Percentiles rank a stretch among this genome's conserved stretches.
Conservation (phyloP, 495 filamentous ascomycete genomes). For the Cercophora sp. region DNA sequence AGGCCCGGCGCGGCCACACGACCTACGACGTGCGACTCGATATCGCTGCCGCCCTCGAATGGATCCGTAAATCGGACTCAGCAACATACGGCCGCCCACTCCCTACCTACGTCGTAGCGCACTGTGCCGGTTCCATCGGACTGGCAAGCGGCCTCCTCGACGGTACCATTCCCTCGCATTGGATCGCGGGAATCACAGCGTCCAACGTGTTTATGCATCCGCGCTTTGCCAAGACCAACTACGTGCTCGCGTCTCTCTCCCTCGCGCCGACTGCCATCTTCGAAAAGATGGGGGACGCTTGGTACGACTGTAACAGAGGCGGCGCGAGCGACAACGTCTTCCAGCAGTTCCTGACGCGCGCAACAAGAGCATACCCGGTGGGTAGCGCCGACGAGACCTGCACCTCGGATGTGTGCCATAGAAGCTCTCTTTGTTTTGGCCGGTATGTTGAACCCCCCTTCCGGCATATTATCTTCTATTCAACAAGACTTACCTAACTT, state of each 20-base stretch:
- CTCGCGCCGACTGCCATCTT: conserved; percentile 55
- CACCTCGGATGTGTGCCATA: conserved; percentile 58
- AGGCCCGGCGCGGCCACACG: conserved; percentile 52
- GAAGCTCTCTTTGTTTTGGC: conserved; percentile 57
- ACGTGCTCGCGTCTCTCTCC: no score
- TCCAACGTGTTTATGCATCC: conserved; percentile 66
- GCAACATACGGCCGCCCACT: no score
- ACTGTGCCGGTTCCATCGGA: conserved; percentile 64
- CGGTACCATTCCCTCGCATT: conserved; percentile 54
- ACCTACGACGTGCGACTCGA: conserved; percentile 62
- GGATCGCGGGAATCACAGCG: conserved; percentile 58
- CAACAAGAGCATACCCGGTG: no score
- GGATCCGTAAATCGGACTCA: conserved; percentile 40
- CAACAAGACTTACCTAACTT: no score
- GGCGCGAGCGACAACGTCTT: no score
- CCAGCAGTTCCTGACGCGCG: no score
- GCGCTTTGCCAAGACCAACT: no score
- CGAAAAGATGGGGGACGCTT: conserved; percentile 49
- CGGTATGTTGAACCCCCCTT: no score
- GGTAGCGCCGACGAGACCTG: no score
- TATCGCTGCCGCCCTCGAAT: conserved; percentile 52
- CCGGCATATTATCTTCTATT: no score
- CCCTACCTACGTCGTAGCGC: conserved; percentile 62
- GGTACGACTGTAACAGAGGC: conserved; percentile 57
- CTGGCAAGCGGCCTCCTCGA: conserved; percentile 58